Conservation (phyloP, 345 rosid genomes). For the Mercurialis annua region DNA sequence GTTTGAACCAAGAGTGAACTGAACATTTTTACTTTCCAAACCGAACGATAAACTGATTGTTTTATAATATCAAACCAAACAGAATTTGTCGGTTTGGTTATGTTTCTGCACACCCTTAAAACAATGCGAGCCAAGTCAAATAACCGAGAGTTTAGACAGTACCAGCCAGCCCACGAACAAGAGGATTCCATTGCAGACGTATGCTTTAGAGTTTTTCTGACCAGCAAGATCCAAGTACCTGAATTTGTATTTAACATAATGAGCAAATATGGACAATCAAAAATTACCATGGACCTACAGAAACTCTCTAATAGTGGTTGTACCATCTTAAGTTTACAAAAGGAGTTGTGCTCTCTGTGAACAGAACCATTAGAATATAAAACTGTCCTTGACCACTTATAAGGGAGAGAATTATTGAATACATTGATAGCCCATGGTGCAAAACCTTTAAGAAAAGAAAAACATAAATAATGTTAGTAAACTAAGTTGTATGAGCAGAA, state of each 20-base stretch:
- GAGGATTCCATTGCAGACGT: constrained; percentile 57
- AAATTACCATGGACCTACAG: background rate
- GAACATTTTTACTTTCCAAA: too few species aligned
- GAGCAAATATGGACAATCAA: background rate
- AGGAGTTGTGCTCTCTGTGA: constrained; percentile 72
- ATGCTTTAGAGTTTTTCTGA: constrained; percentile 56
- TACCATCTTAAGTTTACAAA: constrained; percentile 89
- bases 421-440: constrained; percentile 78
- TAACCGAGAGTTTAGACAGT: constrained; percentile 28
- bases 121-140: constrained; percentile 10
- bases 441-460: constrained; percentile 40
- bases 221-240: constrained; percentile 84
- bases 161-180: constrained; percentile 91
- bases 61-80: too few species aligned
- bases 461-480: background rate
- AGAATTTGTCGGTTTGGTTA: too few species aligned
- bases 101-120: constrained; percentile 3
- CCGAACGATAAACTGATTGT: too few species aligned
- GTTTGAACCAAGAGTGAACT: too few species aligned
- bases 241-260: constrained; percentile 10
- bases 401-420: constrained; percentile 59
- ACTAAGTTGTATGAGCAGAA: background rate
- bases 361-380: constrained; percentile 78
- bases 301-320: constrained; percentile 9
- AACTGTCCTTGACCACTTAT: constrained; percentile 69